These are phyloP conservation scores for Podospora didyma DNA, from an alignment of 495 filamentous ascomycete species.

Conservation along the genomic window DNA sequence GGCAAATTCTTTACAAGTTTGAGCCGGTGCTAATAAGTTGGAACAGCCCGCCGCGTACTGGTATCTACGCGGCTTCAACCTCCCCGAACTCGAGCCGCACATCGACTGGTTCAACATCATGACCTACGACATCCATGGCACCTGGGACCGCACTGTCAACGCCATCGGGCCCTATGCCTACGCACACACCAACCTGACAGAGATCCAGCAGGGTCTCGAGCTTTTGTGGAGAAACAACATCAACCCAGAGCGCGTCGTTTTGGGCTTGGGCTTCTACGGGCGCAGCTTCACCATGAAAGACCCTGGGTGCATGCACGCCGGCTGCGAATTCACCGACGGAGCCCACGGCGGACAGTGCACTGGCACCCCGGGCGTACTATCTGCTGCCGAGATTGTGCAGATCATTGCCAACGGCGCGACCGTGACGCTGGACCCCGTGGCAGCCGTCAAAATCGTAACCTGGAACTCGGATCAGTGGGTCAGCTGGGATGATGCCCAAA, in stretches of 20 bases:
- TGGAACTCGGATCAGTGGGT: conserved; percentile 18
- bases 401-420: conserved; percentile 10
- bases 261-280: conserved; percentile 53
- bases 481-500: conserved; percentile 35
- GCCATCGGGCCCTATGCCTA: conserved; percentile 29
- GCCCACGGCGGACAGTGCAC: conserved; percentile 29
- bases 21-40: too few species aligned
- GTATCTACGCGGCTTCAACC: conserved; percentile 54
- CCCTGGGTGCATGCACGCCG: conserved; percentile 12
- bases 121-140: conserved; percentile 46
- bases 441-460: conserved; percentile 34
- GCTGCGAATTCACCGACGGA: conserved; percentile 22
- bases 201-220: conserved; percentile 45
- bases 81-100: conserved; percentile 27
- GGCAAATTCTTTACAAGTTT: too few species aligned
- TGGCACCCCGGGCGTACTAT: conserved; percentile 26
- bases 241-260: conserved; percentile 32
- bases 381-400: conserved; percentile 33
- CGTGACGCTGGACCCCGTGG: conserved; percentile 14
- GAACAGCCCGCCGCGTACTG: conserved; percentile 45
- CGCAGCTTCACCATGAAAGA: conserved; percentile 27
- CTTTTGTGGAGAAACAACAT: conserved; percentile 52
- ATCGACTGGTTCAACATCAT: conserved; percentile 58
- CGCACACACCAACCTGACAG: conserved; percentile 53
- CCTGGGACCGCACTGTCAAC: conserved; percentile 16